Evolutionary conservation across 495 filamentous ascomycete genomes (phyloP).

Genomic region (Aspergillus sclerotiicarbonarius): DNA sequence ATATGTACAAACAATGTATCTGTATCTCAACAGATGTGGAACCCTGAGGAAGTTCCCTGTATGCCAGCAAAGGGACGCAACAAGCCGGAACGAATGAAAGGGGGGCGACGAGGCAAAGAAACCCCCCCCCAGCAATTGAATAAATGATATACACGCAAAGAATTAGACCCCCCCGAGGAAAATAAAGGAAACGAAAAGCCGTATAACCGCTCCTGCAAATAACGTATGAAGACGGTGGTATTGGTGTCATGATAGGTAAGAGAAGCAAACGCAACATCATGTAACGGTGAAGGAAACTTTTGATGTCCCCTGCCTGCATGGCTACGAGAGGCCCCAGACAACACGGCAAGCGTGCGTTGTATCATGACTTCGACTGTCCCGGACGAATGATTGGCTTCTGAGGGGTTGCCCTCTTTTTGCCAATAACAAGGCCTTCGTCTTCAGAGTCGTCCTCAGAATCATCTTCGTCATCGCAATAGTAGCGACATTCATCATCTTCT

Average conservation of each 20-base stretch:
- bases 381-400: constrained; percentile 25
- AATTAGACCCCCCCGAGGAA: constrained; percentile 17
- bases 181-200: constrained; percentile 7
- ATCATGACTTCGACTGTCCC: constrained; percentile 15
- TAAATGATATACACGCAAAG: constrained; percentile 30
- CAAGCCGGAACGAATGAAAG: constrained; percentile 11
- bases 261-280: neutral
- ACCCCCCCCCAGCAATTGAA: constrained; percentile 10
- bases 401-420: constrained; percentile 34
- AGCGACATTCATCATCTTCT: constrained; percentile 43
- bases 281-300: neutral
- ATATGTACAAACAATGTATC: constrained; percentile 28
- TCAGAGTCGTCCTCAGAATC: constrained; percentile 47
- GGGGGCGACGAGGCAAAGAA: constrained; percentile 15
- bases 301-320: too few relatives aligned
- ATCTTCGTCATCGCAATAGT: constrained; percentile 48
- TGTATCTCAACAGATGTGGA: constrained; percentile 8
- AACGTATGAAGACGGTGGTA: neutral
- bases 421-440: constrained; percentile 49
- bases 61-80: constrained; percentile 15
- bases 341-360: constrained; percentile 8
- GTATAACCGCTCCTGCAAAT: too few relatives aligned
- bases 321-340: neutral
- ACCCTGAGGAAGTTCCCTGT: constrained; percentile 12
- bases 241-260: neutral